Evolutionary conservation across 495 filamentous ascomycete genomes (phyloP), one percentile per base, ranked within the genome.

Genomic region (Pyrenopolyporus hunteri): DNA sequence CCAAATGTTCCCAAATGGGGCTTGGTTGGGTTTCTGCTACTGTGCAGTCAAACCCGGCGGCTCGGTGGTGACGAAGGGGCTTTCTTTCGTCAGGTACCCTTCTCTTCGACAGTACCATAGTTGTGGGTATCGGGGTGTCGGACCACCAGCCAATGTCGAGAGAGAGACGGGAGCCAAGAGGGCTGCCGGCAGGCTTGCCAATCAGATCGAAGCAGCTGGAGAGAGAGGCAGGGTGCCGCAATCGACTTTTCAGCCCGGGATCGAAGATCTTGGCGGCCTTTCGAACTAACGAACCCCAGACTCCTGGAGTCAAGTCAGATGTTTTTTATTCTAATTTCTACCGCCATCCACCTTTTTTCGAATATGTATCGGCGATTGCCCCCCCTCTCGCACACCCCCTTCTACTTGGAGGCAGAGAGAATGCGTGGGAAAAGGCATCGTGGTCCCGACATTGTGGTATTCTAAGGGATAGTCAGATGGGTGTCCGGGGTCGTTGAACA

Each of bases 231-330:
- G 69, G 69, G 62, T 69, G 46, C 49, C 56, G 62, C 69, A 68
- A 71, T 71, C 69, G 69, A 66, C 52, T 49, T 59, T 69, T 69
- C 47, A 64, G 66, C 59, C 66, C 59, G 59, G 59, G 66, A 71
- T 69, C 66, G 69, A 64, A 49, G 29, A 49, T 59, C 63, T 71
- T 71, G 66, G 63, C 66, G 14, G n/a, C 14, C 17, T 19, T 8
- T 25, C 37, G n/a, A 60, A 39, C 56, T 55, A 42, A 53, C 57
- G 59, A 67, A 67, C 59, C 64, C 64, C 64, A 67, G 63, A 66
- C 46, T 57, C 40, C 14, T 43, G 5, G 42, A 45, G 22, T 54
- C 50, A 57, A 52, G n/a, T 66, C 51, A 60, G 57, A 44, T 51
- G 57, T 52, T 57, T 40, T 49, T 61, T 54, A 52, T 36, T 55